Conservation (phyloP, 2,329 filamentous ascomycete species). For the Cercospora brassicicola region DNA sequence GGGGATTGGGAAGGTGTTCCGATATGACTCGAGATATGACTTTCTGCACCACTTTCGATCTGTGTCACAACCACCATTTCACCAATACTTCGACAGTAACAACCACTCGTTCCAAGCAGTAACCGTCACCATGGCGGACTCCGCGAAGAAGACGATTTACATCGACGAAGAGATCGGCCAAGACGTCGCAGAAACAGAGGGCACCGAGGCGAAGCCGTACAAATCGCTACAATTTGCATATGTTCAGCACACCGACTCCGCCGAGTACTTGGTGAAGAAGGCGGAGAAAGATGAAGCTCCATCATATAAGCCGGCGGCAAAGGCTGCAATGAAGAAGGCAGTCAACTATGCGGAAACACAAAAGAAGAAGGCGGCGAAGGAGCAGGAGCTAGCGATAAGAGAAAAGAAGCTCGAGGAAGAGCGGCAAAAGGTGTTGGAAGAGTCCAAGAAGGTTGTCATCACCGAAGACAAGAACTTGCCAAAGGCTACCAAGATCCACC, state of each 20-base stretch:
- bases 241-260: slow-evolving; percentile 65
- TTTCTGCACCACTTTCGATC: not conserved
- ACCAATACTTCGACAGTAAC: not conserved
- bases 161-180: slow-evolving; percentile 77
- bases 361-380: slow-evolving; percentile 82
- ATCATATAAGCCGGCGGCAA: slow-evolving; percentile 78
- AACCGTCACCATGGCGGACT: slow-evolving; percentile 33
- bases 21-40: slow-evolving; percentile 3
- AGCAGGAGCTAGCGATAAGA: slow-evolving; percentile 68
- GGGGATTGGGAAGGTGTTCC: not conserved
- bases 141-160: slow-evolving; percentile 57
- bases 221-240: slow-evolving; percentile 78
- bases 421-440: slow-evolving; percentile 70
- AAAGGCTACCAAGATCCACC: slow-evolving; percentile 70
- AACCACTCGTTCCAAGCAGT: not conserved
- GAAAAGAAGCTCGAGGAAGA: slow-evolving; percentile 72
- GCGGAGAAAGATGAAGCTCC: slow-evolving; percentile 64
- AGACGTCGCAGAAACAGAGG: slow-evolving; percentile 62
- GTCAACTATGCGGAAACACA: slow-evolving; percentile 70
- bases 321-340: slow-evolving; percentile 83
- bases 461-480: slow-evolving; percentile 72
- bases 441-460: slow-evolving; percentile 75
- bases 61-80: not conserved
- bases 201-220: slow-evolving; percentile 73
- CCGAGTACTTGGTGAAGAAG: slow-evolving; percentile 68